Percentiles rank a stretch among this genome's conserved stretches.
These are phyloP conservation scores for Alternaria consortialis DNA, from an alignment of 2,329 filamentous ascomycete species.

Conservation along the genomic window DNA sequence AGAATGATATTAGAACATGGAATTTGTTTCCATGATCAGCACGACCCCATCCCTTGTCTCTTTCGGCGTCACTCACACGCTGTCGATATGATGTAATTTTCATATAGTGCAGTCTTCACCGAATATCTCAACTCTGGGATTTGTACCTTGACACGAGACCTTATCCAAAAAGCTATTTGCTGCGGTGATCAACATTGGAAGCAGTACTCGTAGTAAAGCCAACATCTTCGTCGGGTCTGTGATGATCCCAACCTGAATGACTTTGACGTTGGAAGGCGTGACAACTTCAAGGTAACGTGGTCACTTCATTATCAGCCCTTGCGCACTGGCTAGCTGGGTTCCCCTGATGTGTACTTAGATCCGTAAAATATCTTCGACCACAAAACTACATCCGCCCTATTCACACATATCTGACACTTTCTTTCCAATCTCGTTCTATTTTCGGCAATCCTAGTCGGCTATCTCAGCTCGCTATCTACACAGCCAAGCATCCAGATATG, in stretches of 20 bases:
- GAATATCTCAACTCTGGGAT: background rate
- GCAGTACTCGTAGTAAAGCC: background rate
- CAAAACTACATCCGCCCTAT: background rate
- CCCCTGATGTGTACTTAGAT: background rate
- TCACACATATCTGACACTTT: background rate
- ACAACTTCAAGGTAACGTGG: conserved; percentile 6
- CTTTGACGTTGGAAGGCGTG: background rate
- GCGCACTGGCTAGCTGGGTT: background rate
- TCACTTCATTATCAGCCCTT: background rate
- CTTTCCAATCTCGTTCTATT: background rate
- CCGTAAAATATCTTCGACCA: background rate
- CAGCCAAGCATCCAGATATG: background rate
- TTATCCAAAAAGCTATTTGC: background rate
- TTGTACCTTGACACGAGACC: background rate
- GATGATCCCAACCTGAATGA: background rate
- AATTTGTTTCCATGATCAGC: background rate
- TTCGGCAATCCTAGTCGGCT: background rate
- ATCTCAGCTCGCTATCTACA: background rate
- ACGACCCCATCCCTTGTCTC: background rate
- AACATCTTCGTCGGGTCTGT: background rate
- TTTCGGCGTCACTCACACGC: background rate
- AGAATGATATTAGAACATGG: background rate
- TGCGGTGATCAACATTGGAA: background rate
- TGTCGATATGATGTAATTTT: background rate
- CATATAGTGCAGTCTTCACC: background rate